Conservation (phyloP, 2,329 filamentous ascomycete species). For the Botryotinia globosa region DNA sequence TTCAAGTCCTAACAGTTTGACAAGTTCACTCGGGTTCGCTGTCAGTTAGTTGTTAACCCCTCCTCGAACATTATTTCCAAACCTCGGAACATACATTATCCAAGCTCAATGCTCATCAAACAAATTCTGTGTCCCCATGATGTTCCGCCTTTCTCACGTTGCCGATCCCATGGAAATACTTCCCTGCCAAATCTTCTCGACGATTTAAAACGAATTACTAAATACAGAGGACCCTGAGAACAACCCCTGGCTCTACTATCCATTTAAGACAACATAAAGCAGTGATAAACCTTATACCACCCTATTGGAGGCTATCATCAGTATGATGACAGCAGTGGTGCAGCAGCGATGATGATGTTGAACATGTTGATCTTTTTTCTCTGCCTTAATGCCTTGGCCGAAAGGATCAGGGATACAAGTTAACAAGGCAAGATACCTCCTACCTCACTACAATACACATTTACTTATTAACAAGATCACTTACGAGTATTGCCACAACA, state of each 20-base stretch:
- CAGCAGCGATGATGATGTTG: background rate
- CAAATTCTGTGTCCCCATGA: slow-evolving; percentile 3
- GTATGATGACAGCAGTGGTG: background rate
- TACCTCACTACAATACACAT: background rate
- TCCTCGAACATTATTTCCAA: background rate
- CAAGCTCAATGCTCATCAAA: slow-evolving; percentile 14
- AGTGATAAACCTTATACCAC: slow-evolving; percentile 3
- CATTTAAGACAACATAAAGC: background rate
- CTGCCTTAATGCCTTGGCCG: background rate
- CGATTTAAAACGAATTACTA: background rate
- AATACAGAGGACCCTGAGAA: background rate
- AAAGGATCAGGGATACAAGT: background rate
- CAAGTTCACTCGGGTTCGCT: background rate
- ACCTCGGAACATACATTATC: background rate
- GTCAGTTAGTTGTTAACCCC: slow-evolving; percentile 1
- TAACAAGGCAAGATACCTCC: background rate
- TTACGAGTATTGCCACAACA: slow-evolving; percentile 6
- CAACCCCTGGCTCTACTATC: background rate
- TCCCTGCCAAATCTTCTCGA: background rate
- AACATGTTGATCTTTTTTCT: background rate
- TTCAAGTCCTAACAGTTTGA: background rate
- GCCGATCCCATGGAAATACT: background rate
- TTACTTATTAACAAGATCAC: background rate
- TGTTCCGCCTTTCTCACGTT: background rate
- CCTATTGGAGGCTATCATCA: background rate